A percentile compares a stretch with the other conserved stretches of the same genome.
These are phyloP conservation scores for Cupressus sempervirens DNA, from an alignment of 75 land plant genomes.

Conservation along the genomic window DNA sequence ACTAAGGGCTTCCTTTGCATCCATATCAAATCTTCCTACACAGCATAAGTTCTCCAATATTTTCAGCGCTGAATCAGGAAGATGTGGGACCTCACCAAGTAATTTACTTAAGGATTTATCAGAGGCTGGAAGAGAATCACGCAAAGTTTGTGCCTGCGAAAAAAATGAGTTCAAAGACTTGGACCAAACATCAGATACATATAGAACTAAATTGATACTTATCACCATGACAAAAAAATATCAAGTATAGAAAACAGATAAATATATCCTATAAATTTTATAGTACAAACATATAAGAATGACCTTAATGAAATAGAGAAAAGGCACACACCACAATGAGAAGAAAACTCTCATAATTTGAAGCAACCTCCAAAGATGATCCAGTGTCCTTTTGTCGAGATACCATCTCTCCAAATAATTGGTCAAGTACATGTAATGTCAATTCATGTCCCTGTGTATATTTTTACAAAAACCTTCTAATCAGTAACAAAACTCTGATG, in stretches of 20 bases:
- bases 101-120: conserved; percentile 86
- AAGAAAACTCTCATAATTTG: conserved; percentile 77
- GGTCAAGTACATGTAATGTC: conserved; percentile 86
- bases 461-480: neutral
- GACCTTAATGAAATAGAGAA: neutral
- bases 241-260: neutral
- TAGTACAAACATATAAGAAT: neutral
- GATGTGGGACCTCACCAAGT: conserved; percentile 72
- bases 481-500: neutral
- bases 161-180: neutral
- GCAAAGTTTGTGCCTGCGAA: conserved; percentile 71
- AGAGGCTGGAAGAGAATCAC: conserved; percentile 80
- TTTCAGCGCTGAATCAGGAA: conserved; percentile 62
- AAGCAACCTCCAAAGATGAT: conserved; percentile 49
- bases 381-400: conserved; percentile 53
- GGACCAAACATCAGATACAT: too few species aligned
- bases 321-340: conserved; percentile 60
- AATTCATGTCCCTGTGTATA: conserved; percentile 92
- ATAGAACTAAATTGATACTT: neutral
- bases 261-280: neutral
- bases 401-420: conserved; percentile 60
- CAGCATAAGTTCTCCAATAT: conserved; percentile 72
- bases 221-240: neutral
- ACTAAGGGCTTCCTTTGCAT: conserved; percentile 43
- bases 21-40: conserved; percentile 32